Evolutionary conservation across 2,329 filamentous ascomycete species (phyloP).

Genomic region (Colletotrichum sp.): DNA sequence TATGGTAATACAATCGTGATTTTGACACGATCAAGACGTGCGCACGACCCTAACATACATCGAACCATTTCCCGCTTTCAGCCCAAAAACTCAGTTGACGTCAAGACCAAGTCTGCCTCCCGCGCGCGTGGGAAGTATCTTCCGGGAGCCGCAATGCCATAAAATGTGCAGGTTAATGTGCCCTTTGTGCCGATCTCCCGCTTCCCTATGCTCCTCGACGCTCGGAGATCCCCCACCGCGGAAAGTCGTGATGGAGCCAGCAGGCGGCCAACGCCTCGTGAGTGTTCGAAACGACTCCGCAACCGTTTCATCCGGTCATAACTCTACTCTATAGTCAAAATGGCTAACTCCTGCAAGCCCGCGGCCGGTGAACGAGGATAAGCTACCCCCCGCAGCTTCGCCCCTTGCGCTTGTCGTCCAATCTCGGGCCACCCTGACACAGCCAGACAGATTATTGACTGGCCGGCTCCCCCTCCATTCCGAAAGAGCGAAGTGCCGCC

Average conservation of each 20-base stretch:
- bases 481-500: neutral
- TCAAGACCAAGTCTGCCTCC: neutral
- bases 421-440: neutral
- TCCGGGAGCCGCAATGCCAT: neutral
- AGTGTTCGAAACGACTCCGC: slow-evolving; percentile 8
- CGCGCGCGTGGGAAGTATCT: neutral
- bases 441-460: neutral
- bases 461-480: neutral
- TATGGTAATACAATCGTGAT: neutral
- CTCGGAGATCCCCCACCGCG: neutral
- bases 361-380: neutral
- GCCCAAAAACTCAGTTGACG: neutral
- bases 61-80: neutral
- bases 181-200: slow-evolving; percentile 6
- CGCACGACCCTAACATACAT: neutral
- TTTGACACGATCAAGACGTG: neutral
- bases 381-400: neutral
- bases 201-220: neutral
- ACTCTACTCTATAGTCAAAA: neutral
- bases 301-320: slow-evolving; percentile 12
- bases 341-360: neutral
- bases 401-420: neutral
- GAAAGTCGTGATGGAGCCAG: neutral
- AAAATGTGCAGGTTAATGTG: neutral
- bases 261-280: neutral